Base-by-base conservation (phyloP, 352 stramenopile genomes). In the Phytophthora sp. region DNA sequence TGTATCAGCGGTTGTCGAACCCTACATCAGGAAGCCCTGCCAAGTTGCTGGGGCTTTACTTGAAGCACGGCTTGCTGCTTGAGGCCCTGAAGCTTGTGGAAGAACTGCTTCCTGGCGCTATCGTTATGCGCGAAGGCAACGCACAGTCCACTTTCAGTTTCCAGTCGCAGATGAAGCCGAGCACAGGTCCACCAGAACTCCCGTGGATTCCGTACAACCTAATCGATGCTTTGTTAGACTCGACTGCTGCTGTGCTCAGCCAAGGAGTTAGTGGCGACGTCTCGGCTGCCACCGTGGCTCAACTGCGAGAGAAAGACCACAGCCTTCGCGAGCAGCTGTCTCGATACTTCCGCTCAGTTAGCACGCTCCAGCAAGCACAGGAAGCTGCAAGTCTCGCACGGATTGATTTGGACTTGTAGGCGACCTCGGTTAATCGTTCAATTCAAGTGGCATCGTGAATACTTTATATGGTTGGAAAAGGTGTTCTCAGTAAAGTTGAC, bases 151-250 rank as follows among this genome's bases (percentile, higher is more conserved):
- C 13, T 1, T 60, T 60, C 39, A 60, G 42, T 2, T 82, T 87
- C 57, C 69, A 74, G 21, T 68, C 82, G 44, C 69, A 74, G 18
- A 75, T 53, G 24, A 49, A 66, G 20, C 20, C 48, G 10, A 65
- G 53, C 5, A 18, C 65, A 12, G 56, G 60, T 9, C 46, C 35
- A 20, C 57, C 55, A 0, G 58, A 66, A n/a, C 54, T 88, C 8
- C 76, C 82, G 10, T 93, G 78, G 78, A 75, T 93, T 24, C 82
- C 84, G 2, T 91, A 88, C 67, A 89, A 79, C 34, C 59, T 91
- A 2, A 72, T 93, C 17, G 84, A 93, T 43, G 65, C 53, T 9
- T 54, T 91, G 42, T 56, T 93, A 17, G 78, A 91, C 48, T 69
- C 79, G 12, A 72, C 62, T 11, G 49, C 76, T 17, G 72, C 70